These are phyloP conservation scores for Scutellaria barbata DNA, from an alignment of 257 asterid species.

Conservation along the genomic window DNA sequence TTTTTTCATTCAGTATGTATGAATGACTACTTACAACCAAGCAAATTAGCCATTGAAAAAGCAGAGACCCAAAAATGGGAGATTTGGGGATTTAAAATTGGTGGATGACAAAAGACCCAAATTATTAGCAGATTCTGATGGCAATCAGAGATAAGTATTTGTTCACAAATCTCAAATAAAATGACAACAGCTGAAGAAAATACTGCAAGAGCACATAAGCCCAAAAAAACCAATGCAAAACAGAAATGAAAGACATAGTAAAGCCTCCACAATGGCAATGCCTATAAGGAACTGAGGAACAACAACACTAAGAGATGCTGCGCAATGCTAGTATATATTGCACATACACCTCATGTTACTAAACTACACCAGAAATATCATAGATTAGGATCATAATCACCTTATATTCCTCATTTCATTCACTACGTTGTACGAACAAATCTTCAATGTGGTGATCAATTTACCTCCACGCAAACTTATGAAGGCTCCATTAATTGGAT, in stretches of 20 bases:
- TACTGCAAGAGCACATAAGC: neutral
- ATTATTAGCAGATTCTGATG: neutral
- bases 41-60: neutral
- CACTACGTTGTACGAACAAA: conserved; percentile 2
- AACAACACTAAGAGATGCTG: no score
- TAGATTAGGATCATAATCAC: neutral
- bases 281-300: no score
- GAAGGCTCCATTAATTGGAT: neutral
- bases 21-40: neutral
- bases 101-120: no score
- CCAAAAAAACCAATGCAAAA: neutral
- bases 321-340: neutral
- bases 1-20: neutral
- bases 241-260: neutral
- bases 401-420: neutral
- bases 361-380: neutral
- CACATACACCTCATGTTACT: neutral
- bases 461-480: neutral
- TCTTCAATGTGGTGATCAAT: neutral
- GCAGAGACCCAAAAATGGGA: no score
- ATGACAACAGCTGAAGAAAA: neutral
- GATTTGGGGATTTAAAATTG: neutral
- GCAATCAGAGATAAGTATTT: neutral
- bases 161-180: neutral
- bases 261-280: neutral